Conservation (phyloP, 2,329 filamentous ascomycete species). For the Ceratocystis cacaofunesta region DNA sequence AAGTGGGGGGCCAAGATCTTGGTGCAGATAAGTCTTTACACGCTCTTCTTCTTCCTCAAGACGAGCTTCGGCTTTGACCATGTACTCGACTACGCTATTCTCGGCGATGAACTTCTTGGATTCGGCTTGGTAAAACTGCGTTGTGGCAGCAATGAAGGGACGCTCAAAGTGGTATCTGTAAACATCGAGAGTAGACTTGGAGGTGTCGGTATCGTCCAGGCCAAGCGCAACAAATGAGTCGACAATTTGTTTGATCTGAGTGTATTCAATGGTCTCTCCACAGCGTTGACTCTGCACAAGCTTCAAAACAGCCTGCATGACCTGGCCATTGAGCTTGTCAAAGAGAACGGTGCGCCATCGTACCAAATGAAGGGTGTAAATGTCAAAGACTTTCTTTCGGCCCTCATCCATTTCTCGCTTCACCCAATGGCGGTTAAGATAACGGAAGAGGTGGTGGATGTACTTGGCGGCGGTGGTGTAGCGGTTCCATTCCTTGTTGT, state of each 20-base stretch:
- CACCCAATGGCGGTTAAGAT: conserved; percentile 96
- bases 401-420: conserved; percentile 98
- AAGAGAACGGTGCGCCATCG: conserved; percentile 93
- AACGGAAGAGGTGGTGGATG: conserved; percentile 91
- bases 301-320: conserved; percentile 90
- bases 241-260: conserved; percentile 92
- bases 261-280: conserved; percentile 93
- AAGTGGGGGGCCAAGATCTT: conserved; percentile 70
- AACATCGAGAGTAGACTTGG: conserved; percentile 88
- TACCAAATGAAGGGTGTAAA: conserved; percentile 91
- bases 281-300: conserved; percentile 94
- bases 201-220: conserved; percentile 80
- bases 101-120: conserved; percentile 90
- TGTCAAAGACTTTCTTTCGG: conserved; percentile 95
- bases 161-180: conserved; percentile 86
- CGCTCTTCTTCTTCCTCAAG: conserved; percentile 88
- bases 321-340: conserved; percentile 62
- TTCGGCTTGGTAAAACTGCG: conserved; percentile 75
- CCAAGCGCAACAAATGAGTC: conserved; percentile 93
- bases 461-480: conserved; percentile 95
- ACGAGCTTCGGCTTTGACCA: conserved; percentile 94
- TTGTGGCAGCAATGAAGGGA: conserved; percentile 77
- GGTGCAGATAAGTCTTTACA: conserved; percentile 79
- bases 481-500: conserved; percentile 91
- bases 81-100: conserved; percentile 96